These are phyloP conservation scores for Conticribra guillardii DNA, from an alignment of 108 stramenopile genomes.

Conservation along the genomic window DNA sequence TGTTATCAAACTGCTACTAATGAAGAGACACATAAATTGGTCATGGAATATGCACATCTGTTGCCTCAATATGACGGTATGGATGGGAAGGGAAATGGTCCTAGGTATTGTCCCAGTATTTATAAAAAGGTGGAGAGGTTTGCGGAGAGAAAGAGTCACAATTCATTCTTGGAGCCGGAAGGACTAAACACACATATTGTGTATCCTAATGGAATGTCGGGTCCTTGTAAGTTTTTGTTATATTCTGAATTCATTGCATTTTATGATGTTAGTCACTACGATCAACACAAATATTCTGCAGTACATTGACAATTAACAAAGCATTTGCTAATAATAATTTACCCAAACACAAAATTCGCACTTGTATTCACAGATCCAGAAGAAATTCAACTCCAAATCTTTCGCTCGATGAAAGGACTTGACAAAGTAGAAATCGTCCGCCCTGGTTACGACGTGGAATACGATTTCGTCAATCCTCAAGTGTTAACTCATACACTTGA, in stretches of 20 bases:
- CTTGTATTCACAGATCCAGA: slow-evolving; percentile 89
- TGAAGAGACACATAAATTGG: slow-evolving; percentile 90
- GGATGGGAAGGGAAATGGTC: slow-evolving; percentile 92
- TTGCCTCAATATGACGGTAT: slow-evolving; percentile 91
- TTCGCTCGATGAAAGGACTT: slow-evolving; percentile 89
- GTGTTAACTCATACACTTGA: slow-evolving; percentile 90
- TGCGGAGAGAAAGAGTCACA: slow-evolving; percentile 90
- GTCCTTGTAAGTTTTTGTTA: slow-evolving; percentile 56
- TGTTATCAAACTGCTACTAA: slow-evolving; percentile 89
- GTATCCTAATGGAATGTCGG: slow-evolving; percentile 97
- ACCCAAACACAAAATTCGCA: neutral
- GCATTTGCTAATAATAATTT: too few relatives aligned
- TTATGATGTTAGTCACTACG: neutral
- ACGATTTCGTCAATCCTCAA: slow-evolving; percentile 96
- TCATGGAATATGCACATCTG: slow-evolving; percentile 84
- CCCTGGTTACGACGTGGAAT: slow-evolving; percentile 88
- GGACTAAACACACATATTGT: slow-evolving; percentile 94
- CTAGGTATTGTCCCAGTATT: slow-evolving; percentile 96
- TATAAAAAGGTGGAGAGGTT: slow-evolving; percentile 96
- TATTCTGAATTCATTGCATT: neutral
- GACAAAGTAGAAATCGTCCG: slow-evolving; percentile 92
- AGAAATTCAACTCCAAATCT: slow-evolving; percentile 91
- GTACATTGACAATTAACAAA: neutral
- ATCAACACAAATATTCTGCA: neutral
- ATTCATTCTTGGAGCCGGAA: slow-evolving; percentile 98